Base-by-base conservation (phyloP, 2,329 filamentous ascomycete species). In the Trichoderma simmonsii region DNA sequence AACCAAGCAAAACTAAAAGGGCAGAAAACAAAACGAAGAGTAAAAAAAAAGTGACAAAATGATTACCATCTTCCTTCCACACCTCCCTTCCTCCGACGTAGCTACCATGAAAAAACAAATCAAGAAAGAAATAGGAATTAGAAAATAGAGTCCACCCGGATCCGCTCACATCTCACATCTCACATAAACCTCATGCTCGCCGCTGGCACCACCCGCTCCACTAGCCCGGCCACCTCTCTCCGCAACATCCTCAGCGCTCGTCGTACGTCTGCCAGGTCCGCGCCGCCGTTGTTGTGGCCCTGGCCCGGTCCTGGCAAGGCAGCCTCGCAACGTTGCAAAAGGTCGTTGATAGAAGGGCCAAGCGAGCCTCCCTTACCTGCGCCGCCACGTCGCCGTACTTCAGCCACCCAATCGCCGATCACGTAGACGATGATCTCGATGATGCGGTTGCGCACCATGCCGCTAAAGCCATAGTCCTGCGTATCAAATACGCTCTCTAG, bases 381-480 rank as follows among this genome's bases (percentile, higher is more conserved):
- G 59, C 82, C 84, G 64, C 84, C 85, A 18, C 83, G 82, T 61
- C 86, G 80, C 75, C 86, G 84, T 6, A 85, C 81, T 71, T 87
- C 85, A 28, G 83, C 81, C 15, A 84, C 82, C 86, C 86, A 88
- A 70, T 82, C 81, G 68, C 83, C 83, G 12, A 88, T 83, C 1
- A 83, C 83, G 65, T 82, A 83, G 48, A 83, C 80, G 74, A 89
- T 87, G 80, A 88, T 86, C 78, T 88, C 86, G 54, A 88, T 85
- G 26, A 90, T 82, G 24, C 84, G 81, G 71, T 82, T 85, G 66
- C 87, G 83, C 39, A 79, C 79, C 32, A 83, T 81, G 51, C 86
- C 87, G 32, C 85, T 87, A 79, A 90, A 90, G 0, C 88, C 88
- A 57, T 87, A 84, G 76, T 89, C 87, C 74, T 90, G 87, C 3